Conservation (phyloP, 768 basidiomycete species). For the Tricholoma saponaceum region DNA sequence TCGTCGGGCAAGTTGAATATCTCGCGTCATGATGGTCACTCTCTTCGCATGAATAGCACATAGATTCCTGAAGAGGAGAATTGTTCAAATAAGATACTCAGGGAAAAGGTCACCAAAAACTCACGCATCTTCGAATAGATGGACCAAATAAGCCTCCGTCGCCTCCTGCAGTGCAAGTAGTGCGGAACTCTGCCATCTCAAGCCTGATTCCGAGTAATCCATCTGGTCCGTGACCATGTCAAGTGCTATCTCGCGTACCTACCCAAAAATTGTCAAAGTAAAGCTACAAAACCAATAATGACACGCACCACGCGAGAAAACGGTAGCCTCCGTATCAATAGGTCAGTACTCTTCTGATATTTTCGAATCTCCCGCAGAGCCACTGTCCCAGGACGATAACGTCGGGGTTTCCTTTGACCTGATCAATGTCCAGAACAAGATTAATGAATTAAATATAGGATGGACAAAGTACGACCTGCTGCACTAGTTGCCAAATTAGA, state of each 20-base stretch:
- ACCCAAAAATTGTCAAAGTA: not conserved
- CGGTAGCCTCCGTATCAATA: constrained; percentile 82
- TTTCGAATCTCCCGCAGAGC: constrained; percentile 90
- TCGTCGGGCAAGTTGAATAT: constrained; percentile 93
- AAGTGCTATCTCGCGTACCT: constrained; percentile 94
- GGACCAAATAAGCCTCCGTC: constrained; percentile 91
- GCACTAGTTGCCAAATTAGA: constrained; percentile 16
- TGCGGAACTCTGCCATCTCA: constrained; percentile 96
- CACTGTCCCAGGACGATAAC: constrained; percentile 89
- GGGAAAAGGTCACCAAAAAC: constrained; percentile 29
- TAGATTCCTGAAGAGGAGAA: constrained; percentile 60
- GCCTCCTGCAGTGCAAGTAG: constrained; percentile 94
- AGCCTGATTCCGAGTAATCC: constrained; percentile 49
- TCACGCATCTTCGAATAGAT: constrained; percentile 97
- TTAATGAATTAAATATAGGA: not conserved
- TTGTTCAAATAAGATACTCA: constrained; percentile 4
- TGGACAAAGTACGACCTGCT: constrained; percentile 3
- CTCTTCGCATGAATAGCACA: constrained; percentile 98
- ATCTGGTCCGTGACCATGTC: constrained; percentile 84
- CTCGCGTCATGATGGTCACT: constrained; percentile 96
- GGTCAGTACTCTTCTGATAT: constrained; percentile 91
- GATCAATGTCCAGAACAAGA: not conserved
- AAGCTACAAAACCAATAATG: not conserved
- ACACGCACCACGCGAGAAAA: constrained; percentile 85
- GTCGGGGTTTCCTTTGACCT: constrained; percentile 40